Base-by-base conservation (phyloP, 305 asterid species). In the Ruellia speciosa region DNA sequence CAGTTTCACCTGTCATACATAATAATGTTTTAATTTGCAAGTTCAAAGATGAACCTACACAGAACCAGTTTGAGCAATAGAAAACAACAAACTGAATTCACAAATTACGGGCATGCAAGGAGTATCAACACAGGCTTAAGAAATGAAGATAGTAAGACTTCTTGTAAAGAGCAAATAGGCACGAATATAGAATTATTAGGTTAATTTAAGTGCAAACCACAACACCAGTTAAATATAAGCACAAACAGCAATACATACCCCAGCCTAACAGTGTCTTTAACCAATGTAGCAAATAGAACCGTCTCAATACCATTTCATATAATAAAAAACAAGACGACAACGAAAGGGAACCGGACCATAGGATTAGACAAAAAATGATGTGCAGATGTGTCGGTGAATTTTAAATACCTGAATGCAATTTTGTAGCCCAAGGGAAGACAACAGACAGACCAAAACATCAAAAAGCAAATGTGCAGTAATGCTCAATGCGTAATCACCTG, bases 401-500 rank as follows among this genome's bases (percentile, higher is more conserved):
- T 24, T 24, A 4, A 24, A 24, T 7, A 37, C 43, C 9, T 37
- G 43, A 7, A 37, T 37, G 43, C 13, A 8, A 37, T 37, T 37
- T 37, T 8, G 9, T 37, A 37, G 43, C 43, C 43, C 1, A 37
- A 1, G 43, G 43, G 13, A 37, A 1, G 43, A 11, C 43, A 37
- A 37, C 6, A 34, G 63, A 63, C 40, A 34, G 28, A 39, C 17
- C 33, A 47, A 53, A 34, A 66, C 15, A 31, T 28, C 51, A 28
- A 34, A 46, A 24, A 24, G 49, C 33, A 62, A 20, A 35, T 20
- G 40, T 45, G 31, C 61, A 58, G 6, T 37, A 7, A 7, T 11
- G 34, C 17, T 49, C 20, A 20, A 56, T 14, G 60, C 28, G 66
- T 24, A 48, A 64, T 81, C 77, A 93, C 97, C 96, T 81, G 90